These are phyloP conservation scores for Hansfordia pulvinata DNA, from an alignment of 2,329 filamentous ascomycete species.

Conservation along the genomic window DNA sequence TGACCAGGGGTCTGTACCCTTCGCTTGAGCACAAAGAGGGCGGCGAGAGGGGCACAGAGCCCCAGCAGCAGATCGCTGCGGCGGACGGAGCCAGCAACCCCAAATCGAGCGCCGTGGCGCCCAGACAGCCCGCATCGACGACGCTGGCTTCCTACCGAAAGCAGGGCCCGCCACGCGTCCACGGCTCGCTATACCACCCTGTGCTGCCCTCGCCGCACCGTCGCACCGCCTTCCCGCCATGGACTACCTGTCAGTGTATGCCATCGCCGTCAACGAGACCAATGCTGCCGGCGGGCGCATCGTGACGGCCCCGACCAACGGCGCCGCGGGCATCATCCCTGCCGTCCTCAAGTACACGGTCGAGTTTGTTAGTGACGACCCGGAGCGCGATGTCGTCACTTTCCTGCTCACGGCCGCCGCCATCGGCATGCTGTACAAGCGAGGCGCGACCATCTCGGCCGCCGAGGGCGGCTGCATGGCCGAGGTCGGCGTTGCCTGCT, in stretches of 20 bases:
- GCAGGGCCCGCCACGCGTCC: constrained; percentile 23
- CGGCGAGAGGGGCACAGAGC: constrained; percentile 3
- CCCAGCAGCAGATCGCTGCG: constrained; percentile 1
- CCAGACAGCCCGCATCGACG: constrained; percentile 4
- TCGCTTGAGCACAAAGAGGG: constrained; percentile 13
- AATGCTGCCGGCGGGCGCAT: constrained; percentile 35
- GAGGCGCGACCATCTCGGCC: constrained; percentile 35
- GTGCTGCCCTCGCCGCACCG: constrained; percentile 29
- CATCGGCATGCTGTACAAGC: constrained; percentile 39
- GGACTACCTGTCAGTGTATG: constrained; percentile 35
- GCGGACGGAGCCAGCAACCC: constrained; percentile 2
- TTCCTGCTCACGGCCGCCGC: constrained; percentile 34
- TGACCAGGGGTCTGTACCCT: constrained; percentile 31
- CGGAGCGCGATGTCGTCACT: constrained; percentile 32
- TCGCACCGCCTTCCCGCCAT: constrained; percentile 34
- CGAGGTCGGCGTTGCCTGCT: constrained; percentile 37
- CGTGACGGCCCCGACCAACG: constrained; percentile 36
- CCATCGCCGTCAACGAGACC: constrained; percentile 38
- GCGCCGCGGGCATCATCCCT: constrained; percentile 35
- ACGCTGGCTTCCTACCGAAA: constrained; percentile 6
- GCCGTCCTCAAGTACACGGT: constrained; percentile 34
- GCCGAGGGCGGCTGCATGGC: constrained; percentile 39
- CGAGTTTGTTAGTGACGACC: constrained; percentile 35
- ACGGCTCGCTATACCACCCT: constrained; percentile 30
- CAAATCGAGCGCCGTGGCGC: constrained; percentile 5